A percentile compares a stretch with the other conserved stretches of the same genome.
phyloP scores from a whole-genome alignment of 192 early-diverging fungal species.

The Oehlia diaphana region DNA sequence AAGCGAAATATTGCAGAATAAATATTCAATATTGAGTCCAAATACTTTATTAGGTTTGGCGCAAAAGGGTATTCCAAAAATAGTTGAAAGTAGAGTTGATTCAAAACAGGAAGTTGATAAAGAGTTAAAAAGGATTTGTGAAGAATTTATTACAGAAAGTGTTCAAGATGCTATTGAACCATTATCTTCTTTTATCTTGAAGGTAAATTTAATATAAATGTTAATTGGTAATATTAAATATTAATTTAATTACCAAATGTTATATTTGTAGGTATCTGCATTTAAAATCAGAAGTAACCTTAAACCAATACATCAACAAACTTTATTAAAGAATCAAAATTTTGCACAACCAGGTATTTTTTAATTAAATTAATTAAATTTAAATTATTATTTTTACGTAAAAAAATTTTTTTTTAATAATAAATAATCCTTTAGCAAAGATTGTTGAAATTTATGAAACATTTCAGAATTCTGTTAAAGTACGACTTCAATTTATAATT shows the following conservation, averaged over 20 bases:
- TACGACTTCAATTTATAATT: slow-evolving; percentile 52
- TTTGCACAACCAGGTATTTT: slow-evolving; percentile 51
- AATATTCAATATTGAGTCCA: slow-evolving; percentile 34
- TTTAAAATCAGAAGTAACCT: slow-evolving; percentile 49
- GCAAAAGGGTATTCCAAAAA: slow-evolving; percentile 46
- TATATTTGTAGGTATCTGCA: slow-evolving; percentile 38
- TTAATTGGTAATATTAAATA: too few relatives aligned
- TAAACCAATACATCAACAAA: slow-evolving; percentile 40
- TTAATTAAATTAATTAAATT: background rate
- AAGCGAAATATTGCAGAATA: slow-evolving; percentile 37
- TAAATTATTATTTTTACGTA: background rate
- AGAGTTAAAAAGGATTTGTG: slow-evolving; percentile 71
- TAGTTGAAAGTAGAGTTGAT: slow-evolving; percentile 46
- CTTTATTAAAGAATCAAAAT: slow-evolving; percentile 44
- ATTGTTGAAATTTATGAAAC: slow-evolving; percentile 40
- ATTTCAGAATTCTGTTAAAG: slow-evolving; percentile 57
- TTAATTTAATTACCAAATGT: too few relatives aligned
- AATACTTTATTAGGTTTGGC: slow-evolving; percentile 44
- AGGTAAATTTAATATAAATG: slow-evolving; percentile 40
- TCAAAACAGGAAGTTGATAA: slow-evolving; percentile 56
- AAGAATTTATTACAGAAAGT: slow-evolving; percentile 73
- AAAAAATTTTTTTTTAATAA: background rate
- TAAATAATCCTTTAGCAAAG: slow-evolving; percentile 23
- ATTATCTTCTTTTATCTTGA: slow-evolving; percentile 63
- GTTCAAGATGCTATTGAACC: slow-evolving; percentile 64